Evolutionary conservation across 1,139 yeast species (phyloP).

Genomic region (Kodamaea sp.): DNA sequence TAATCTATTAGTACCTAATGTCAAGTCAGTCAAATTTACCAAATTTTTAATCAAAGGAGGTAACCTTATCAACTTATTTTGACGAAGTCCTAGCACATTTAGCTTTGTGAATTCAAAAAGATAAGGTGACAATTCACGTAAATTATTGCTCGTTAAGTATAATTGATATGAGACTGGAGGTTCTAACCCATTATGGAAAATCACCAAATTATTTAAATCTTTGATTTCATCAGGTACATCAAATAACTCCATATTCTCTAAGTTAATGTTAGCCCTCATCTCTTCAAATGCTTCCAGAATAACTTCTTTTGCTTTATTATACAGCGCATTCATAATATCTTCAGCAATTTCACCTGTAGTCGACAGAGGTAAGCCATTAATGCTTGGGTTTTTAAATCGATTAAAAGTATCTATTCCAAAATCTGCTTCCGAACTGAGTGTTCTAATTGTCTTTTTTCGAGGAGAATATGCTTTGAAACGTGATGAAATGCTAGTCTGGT

Average conservation of each 20-base stretch:
- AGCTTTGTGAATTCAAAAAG: constrained; percentile 49
- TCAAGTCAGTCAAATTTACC: constrained; percentile 42
- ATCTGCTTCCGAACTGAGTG: constrained; percentile 42
- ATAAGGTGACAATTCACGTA: constrained; percentile 48
- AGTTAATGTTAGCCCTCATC: constrained; percentile 31
- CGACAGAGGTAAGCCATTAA: constrained; percentile 27
- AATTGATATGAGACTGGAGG: constrained; percentile 40
- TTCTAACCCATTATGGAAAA: constrained; percentile 27
- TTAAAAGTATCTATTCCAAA: constrained; percentile 47
- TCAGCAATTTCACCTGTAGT: constrained; percentile 11
- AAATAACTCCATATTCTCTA: constrained; percentile 41
- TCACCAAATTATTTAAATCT: constrained; percentile 50
- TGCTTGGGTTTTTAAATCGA: constrained; percentile 32
- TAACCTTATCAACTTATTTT: constrained; percentile 45
- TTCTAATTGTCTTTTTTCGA: constrained; percentile 4
- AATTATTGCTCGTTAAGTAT: constrained; percentile 48
- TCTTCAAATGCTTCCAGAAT: constrained; percentile 42
- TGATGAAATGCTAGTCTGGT: constrained; percentile 2
- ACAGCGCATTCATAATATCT: constrained; percentile 6
- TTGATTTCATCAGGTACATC: constrained; percentile 53
- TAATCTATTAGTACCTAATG: constrained; percentile 51
- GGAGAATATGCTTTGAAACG: constrained; percentile 11
- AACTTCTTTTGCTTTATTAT: constrained; percentile 28
- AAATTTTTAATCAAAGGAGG: constrained; percentile 53
- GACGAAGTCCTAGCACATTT: constrained; percentile 52